These are phyloP conservation scores for Verticillium isaacii DNA, from an alignment of 2,329 filamentous ascomycete genomes.

Conservation along the genomic window DNA sequence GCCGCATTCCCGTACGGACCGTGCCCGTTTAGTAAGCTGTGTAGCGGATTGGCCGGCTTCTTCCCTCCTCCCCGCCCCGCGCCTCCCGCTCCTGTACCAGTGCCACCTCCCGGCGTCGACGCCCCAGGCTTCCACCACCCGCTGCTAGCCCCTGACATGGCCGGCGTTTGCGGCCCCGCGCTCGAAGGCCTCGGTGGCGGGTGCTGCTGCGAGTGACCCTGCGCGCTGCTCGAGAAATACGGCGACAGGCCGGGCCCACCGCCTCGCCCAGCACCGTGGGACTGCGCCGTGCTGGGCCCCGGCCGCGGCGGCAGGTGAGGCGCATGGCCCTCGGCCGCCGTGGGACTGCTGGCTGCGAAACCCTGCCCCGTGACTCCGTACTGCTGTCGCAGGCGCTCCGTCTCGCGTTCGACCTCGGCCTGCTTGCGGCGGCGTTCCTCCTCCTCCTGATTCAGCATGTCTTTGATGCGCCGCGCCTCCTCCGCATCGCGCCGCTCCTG, in stretches of 20 bases:
- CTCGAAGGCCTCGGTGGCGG: constrained; percentile 4
- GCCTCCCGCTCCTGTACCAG: constrained; percentile 1
- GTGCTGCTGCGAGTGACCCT: not conserved
- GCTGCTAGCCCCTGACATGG: constrained; percentile 7
- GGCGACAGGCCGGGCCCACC: constrained; percentile 5
- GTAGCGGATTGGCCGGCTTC: constrained; percentile 19
- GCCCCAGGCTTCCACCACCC: constrained; percentile 22
- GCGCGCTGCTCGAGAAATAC: not conserved
- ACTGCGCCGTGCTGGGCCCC: constrained; percentile 1
- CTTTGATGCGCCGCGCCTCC: constrained; percentile 52
- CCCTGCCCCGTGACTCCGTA: constrained; percentile 57
- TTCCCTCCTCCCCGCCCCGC: constrained; percentile 10
- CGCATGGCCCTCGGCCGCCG: constrained; percentile 7
- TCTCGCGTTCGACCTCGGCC: constrained; percentile 69
- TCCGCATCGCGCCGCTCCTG: constrained; percentile 39
- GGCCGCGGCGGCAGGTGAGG: constrained; percentile 20
- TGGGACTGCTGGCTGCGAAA: constrained; percentile 16
- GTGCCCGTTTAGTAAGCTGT: constrained; percentile 18
- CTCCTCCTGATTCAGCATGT: constrained; percentile 63
- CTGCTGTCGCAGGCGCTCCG: constrained; percentile 66
- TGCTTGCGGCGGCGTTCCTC: constrained; percentile 52
- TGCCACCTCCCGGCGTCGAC: constrained; percentile 10
- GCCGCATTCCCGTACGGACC: constrained; percentile 30
- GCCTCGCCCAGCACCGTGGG: constrained; percentile 6
- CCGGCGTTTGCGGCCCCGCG: constrained; percentile 10